Conservation (phyloP, 2,329 filamentous ascomycete species). For the Penicillium sp. region DNA sequence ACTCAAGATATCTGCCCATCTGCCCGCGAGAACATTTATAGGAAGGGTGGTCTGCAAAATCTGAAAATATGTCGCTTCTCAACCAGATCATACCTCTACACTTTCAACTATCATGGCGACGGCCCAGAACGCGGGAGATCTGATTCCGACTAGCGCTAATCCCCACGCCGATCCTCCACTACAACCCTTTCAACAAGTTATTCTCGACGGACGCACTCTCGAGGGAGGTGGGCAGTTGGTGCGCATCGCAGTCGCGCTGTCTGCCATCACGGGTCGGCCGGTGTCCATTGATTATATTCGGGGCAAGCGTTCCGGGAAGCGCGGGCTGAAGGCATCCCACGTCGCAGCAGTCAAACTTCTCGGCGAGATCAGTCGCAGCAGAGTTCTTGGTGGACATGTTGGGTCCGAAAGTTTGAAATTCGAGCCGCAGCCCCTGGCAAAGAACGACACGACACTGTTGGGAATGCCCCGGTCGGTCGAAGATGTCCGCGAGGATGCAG, state of each 20-base stretch:
- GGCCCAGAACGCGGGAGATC: no score
- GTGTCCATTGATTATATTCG: constrained; percentile 55
- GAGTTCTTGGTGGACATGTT: constrained; percentile 34
- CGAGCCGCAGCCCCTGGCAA: constrained; percentile 19
- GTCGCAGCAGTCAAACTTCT: constrained; percentile 55
- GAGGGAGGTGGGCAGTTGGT: constrained; percentile 63
- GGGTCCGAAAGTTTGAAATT: constrained; percentile 39
- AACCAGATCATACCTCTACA: no score
- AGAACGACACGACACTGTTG: not conserved
- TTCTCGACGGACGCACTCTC: constrained; percentile 55
- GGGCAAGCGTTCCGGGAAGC: constrained; percentile 49
- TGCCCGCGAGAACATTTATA: no score
- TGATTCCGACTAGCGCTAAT: no score
- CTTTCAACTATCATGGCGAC: no score
- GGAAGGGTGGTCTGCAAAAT: no score
- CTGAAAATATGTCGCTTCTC: no score
- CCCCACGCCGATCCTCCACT: constrained; percentile 3
- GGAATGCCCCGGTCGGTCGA: not conserved
- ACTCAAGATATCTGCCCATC: no score
- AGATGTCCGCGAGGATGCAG: not conserved
- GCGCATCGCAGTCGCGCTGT: constrained; percentile 55
- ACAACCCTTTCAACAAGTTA: constrained; percentile 23
- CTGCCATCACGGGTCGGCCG: constrained; percentile 51
- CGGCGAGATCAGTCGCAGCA: constrained; percentile 49
- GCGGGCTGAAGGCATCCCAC: constrained; percentile 58